phyloP scores from a whole-genome alignment of 371 early-diverging fungal species.

The Synchytrium microbalum region DNA sequence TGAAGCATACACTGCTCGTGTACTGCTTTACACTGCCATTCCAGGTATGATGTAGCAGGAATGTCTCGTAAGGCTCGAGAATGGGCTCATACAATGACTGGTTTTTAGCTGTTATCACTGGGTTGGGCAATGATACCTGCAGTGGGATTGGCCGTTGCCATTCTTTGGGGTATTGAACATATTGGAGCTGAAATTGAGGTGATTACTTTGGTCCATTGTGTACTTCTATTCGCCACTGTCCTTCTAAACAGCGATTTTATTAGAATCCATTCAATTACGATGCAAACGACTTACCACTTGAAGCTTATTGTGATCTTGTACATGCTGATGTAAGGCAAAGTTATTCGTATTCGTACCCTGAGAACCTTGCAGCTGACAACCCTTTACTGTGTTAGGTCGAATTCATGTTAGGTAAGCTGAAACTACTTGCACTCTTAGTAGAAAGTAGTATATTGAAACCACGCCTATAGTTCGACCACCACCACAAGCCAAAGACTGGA shows the following conservation, averaged over 20 bases:
- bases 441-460: too few species aligned
- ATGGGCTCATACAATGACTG: too few species aligned
- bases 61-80: background rate
- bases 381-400: too few species aligned
- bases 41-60: constrained; percentile 14
- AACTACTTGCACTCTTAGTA: too few species aligned
- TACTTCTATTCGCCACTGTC: too few species aligned
- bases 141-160: constrained; percentile 46
- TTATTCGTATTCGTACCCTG: too few species aligned
- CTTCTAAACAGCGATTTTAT: background rate
- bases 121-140: background rate
- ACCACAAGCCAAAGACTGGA: too few species aligned
- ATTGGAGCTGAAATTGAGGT: constrained; percentile 45
- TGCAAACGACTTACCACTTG: constrained; percentile 45
- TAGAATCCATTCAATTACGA: constrained; percentile 55
- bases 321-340: constrained; percentile 4
- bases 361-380: too few species aligned
- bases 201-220: background rate
- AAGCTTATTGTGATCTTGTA: constrained; percentile 10
- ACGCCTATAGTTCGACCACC: too few species aligned
- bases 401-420: too few species aligned
- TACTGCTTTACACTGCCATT: constrained; percentile 40
- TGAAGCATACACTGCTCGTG: constrained; percentile 24
- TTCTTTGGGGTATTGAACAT: constrained; percentile 56
- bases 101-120: background rate